phyloP scores from a whole-genome alignment of 169 alveolate species.

The Perkinsus marinus region DNA sequence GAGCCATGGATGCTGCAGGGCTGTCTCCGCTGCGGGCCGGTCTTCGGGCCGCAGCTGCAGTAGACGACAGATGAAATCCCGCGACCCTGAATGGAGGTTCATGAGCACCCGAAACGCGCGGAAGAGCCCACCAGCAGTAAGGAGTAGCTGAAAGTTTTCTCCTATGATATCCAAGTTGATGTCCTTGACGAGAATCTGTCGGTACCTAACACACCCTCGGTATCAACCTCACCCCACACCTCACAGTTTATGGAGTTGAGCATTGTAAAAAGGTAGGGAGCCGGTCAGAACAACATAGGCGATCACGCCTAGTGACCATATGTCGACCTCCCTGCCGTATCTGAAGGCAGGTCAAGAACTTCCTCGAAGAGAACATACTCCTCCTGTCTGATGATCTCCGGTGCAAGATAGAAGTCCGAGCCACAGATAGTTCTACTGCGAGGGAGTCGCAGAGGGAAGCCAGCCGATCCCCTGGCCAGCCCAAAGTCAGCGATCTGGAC shows the following conservation, averaged over 20 bases:
- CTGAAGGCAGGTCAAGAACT: not conserved
- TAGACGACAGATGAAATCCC: constrained; percentile 31
- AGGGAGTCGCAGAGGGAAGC: constrained; percentile 5
- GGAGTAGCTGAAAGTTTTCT: not conserved
- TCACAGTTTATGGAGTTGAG: constrained; percentile 23
- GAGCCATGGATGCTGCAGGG: constrained; percentile 27
- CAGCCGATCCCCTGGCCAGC: constrained; percentile 22
- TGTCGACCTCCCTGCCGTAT: constrained; percentile 38
- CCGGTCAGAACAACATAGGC: constrained; percentile 38
- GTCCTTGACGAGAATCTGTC: constrained; percentile 38
- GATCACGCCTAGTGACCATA: constrained; percentile 39
- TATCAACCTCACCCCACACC: not conserved
- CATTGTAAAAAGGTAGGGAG: constrained; percentile 36
- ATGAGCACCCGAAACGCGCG: constrained; percentile 6
- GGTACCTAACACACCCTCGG: constrained; percentile 14
- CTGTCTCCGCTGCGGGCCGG: constrained; percentile 35
- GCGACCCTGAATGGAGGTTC: constrained; percentile 5
- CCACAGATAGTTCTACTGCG: constrained; percentile 36
- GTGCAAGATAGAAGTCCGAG: constrained; percentile 40
- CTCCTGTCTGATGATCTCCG: constrained; percentile 36
- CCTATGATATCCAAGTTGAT: constrained; percentile 9
- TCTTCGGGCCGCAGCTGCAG: constrained; percentile 32
- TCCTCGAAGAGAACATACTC: constrained; percentile 10
- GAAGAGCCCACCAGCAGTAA: not conserved
- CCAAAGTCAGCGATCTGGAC: constrained; percentile 35